Evolutionary conservation across 495 filamentous ascomycete genomes (phyloP).

Genomic region (Glutinoglossum americanum): DNA sequence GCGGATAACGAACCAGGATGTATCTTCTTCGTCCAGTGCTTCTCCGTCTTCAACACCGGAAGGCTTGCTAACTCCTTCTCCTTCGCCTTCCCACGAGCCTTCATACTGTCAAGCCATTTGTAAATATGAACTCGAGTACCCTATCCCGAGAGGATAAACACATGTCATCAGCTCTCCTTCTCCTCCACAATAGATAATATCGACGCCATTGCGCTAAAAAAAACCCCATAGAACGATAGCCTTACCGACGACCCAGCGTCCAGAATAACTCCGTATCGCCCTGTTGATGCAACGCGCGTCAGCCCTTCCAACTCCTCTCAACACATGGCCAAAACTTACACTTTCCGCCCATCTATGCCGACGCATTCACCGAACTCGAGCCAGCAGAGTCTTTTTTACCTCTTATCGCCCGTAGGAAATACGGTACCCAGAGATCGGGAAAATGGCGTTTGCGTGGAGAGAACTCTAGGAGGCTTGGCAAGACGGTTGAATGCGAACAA

Average conservation of each 20-base stretch:
- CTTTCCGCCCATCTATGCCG: not conserved
- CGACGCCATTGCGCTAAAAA: not conserved
- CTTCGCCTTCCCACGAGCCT: slow-evolving; percentile 39
- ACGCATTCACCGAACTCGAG: not conserved
- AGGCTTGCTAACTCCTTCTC: slow-evolving; percentile 41
- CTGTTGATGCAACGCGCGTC: not conserved
- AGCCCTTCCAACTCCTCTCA: not conserved
- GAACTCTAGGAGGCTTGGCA: too few species aligned
- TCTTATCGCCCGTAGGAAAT: too few species aligned
- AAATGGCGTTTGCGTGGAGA: too few species aligned
- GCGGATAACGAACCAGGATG: slow-evolving; percentile 36
- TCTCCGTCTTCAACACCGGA: slow-evolving; percentile 61
- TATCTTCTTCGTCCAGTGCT: slow-evolving; percentile 84
- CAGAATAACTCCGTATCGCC: slow-evolving; percentile 7
- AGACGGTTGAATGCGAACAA: too few species aligned
- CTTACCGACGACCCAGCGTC: slow-evolving; percentile 6
- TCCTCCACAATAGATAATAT: not conserved
- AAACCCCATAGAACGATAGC: not conserved
- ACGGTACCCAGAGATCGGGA: too few species aligned
- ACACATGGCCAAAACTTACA: not conserved
- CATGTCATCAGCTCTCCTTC: slow-evolving; percentile 3
- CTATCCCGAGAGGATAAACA: slow-evolving; percentile 13
- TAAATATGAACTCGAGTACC: slow-evolving; percentile 90
- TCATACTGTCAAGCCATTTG: slow-evolving; percentile 59
- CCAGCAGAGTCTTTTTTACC: not conserved